Conservation (phyloP, 2,329 filamentous ascomycete species). For the Magnaporthales sp. region DNA sequence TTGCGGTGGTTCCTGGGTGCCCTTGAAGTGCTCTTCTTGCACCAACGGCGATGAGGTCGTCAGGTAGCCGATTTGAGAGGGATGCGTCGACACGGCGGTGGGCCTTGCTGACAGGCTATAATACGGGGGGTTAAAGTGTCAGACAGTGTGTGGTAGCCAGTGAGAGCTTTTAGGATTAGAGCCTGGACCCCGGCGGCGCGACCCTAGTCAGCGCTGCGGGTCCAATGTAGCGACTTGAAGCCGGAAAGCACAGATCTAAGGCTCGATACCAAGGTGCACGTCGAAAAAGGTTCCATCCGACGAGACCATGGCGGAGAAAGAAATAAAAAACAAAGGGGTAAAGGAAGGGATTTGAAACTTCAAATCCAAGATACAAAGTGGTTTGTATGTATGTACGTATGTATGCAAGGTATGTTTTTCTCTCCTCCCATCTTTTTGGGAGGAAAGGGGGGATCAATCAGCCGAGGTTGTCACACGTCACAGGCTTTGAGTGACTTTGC, state of each 20-base stretch:
- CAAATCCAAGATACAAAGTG: neutral
- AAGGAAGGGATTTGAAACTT: neutral
- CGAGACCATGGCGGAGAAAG: neutral
- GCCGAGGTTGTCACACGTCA: neutral
- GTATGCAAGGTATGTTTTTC: neutral
- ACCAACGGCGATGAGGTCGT: slow-evolving; percentile 62
- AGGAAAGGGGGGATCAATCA: neutral
- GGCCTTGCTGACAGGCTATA: slow-evolving; percentile 25
- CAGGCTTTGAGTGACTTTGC: neutral
- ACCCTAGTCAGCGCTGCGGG: slow-evolving; percentile 1
- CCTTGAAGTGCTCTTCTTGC: slow-evolving; percentile 44
- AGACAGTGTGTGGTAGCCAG: slow-evolving; percentile 5
- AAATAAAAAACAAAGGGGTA: neutral
- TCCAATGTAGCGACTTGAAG: neutral
- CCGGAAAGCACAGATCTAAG: too few relatives aligned
- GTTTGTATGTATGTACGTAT: neutral
- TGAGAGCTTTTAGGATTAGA: neutral
- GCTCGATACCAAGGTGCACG: neutral
- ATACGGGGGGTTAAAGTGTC: slow-evolving; percentile 12
- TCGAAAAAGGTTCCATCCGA: neutral
- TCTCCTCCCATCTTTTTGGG: neutral
- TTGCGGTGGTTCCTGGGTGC: slow-evolving; percentile 29
- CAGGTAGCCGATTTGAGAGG: slow-evolving; percentile 58
- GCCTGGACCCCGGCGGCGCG: neutral
- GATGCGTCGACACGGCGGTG: slow-evolving; percentile 45